A percentile compares a stretch with the other conserved stretches of the same genome.
phyloP scores from a whole-genome alignment of 2,329 filamentous ascomycete species.

The Emydomyces testavorans region DNA sequence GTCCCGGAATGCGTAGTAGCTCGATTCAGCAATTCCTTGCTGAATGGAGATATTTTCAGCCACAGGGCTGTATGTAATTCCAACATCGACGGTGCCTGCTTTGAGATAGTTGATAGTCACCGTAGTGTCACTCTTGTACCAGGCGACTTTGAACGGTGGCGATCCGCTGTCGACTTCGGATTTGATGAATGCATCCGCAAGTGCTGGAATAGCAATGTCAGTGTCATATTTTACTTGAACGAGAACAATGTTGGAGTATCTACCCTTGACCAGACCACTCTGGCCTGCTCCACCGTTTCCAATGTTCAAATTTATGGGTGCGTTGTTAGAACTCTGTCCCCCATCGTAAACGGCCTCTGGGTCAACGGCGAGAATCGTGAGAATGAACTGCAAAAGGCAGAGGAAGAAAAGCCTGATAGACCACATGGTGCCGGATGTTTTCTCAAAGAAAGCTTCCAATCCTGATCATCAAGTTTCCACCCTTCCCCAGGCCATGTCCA shows the following conservation, averaged over 20 bases:
- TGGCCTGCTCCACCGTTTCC: conserved; percentile 28
- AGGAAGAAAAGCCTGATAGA: background rate
- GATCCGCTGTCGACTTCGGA: conserved; percentile 21
- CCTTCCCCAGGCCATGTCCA: background rate
- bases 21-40: conserved; percentile 28
- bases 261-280: conserved; percentile 23
- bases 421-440: background rate
- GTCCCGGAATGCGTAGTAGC: conserved; percentile 39
- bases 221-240: background rate
- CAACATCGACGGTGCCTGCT: conserved; percentile 32
- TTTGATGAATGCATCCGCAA: conserved; percentile 32
- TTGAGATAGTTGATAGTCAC: conserved; percentile 37
- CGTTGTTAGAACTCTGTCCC: background rate
- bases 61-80: conserved; percentile 37
- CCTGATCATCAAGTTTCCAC: too few relatives aligned
- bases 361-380: conserved; percentile 3
- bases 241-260: background rate
- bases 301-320: conserved; percentile 21
- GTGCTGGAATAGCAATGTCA: conserved; percentile 16
- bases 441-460: background rate
- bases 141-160: conserved; percentile 34
- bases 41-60: conserved; percentile 37
- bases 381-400: conserved; percentile 1
- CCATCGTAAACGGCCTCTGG: conserved; percentile 11
- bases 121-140: conserved; percentile 39